Base-by-base conservation (phyloP, 805 yeast species). In the Candida manassasensis region DNA sequence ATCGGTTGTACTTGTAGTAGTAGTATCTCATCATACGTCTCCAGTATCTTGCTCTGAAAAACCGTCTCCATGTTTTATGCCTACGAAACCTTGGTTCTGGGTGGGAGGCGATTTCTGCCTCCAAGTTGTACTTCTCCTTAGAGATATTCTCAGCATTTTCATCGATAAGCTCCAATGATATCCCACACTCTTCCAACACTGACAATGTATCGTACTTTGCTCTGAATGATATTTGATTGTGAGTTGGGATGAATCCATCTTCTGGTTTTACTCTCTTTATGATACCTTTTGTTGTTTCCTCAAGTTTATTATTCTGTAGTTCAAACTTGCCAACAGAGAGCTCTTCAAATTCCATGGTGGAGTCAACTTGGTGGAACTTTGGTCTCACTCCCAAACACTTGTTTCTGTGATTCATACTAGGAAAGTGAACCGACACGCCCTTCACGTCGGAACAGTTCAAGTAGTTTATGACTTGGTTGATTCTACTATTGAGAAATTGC, bases 401-500 rank as follows among this genome's bases (percentile, higher is more conserved):
- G 12, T 21, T 12, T 8, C 19, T 21, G 13, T 11, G 12, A 13
- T 26, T 29, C 12, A 13, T 16, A 27, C 27, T 13, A 4, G 26
- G 28, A 9, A 34, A 36, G 30, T 44, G n/a, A 5, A 30, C 11
- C 9, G 14, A 19, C 6, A 30, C n/a, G 9, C 33, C 33, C 7
- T n/a, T 21, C n/a, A 18, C 14, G 6, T 16, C 19, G 5, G 24
- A 18, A 18, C 8, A 8, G 13, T 30, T 18, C 13, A 55, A 41
- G 6, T 24, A 34, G 8, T 44, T 34, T 14, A 63, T 41, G 27
- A 63, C 37, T 12, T 44, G 38, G 17, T 38, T 19, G 3, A 62
- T 40, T 19, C 49, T 50, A 5, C 21, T n/a, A 38, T 59, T 61
- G 27, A 61, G 43, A 33, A 49, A 57, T 25, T 41, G 35, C 18